These are phyloP conservation scores for Stylonectria norvegica DNA, from an alignment of 2,329 filamentous ascomycete species.

Conservation along the genomic window DNA sequence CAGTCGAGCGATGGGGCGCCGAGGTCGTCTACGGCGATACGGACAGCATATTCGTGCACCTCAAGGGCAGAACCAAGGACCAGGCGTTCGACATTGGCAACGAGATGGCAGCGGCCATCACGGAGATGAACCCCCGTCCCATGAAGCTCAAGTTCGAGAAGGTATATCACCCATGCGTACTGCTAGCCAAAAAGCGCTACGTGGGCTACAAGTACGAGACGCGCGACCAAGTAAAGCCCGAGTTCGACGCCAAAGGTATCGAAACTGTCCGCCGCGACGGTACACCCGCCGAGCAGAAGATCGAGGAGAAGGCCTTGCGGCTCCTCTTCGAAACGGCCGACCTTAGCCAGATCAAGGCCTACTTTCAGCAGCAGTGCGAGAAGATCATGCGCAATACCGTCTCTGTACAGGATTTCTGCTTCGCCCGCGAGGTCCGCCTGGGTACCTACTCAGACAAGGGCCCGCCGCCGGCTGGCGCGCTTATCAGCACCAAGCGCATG, in stretches of 20 bases:
- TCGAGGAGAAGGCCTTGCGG: constrained; percentile 87
- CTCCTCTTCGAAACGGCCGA: constrained; percentile 88
- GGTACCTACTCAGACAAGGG: constrained; percentile 79
- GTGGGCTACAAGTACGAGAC: constrained; percentile 96
- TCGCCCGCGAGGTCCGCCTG: constrained; percentile 85
- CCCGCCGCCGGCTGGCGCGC: constrained; percentile 76
- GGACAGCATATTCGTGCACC: constrained; percentile 86
- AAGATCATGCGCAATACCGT: constrained; percentile 91
- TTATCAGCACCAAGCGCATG: constrained; percentile 85
- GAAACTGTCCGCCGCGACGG: constrained; percentile 95
- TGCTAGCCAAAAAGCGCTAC: constrained; percentile 95
- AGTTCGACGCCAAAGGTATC: constrained; percentile 97
- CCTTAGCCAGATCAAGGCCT: constrained; percentile 80
- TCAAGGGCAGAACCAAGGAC: constrained; percentile 81
- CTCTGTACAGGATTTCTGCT: constrained; percentile 93
- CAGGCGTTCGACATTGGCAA: constrained; percentile 91
- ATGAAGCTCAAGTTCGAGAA: constrained; percentile 98
- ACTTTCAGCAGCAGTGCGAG: constrained; percentile 84
- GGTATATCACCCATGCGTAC: constrained; percentile 90
- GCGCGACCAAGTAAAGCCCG: constrained; percentile 68
- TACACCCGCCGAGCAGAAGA: constrained; percentile 92
- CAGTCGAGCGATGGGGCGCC: constrained; percentile 80
- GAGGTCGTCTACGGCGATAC: constrained; percentile 99
- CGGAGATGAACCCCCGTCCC: constrained; percentile 83
- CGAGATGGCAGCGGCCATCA: constrained; percentile 85